Base-by-base conservation (phyloP, 805 yeast genomes). In the Kuraishia molischiana region DNA sequence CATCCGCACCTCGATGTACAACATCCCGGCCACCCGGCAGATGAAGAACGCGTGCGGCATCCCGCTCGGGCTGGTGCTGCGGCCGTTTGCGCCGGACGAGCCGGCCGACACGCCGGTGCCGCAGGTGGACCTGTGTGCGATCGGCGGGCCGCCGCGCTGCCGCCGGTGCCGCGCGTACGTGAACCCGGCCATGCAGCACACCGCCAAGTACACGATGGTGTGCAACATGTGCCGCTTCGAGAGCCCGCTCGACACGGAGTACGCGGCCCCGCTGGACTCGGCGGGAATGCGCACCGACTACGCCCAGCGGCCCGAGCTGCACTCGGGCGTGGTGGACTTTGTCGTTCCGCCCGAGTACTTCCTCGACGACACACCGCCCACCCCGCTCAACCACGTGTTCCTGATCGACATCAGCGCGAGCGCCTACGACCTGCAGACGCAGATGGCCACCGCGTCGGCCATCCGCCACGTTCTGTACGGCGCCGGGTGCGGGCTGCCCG, bases 201-300 rank as follows among this genome's bases (percentile, higher is more conserved):
- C 74, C 4, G 70, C 69, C 38, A 78, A 79, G 20, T 72, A 77
- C 32, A 64, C 61, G 40, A 83, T 85, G 58, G 66, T 74, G 10
- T 92, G 98, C 66, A 90, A 90, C 58, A 72, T 92, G 51, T 92
- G 98, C 61, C 77, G 77, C 43, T 83, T 82, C 47, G 72, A 85
- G 38, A 82, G 80, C 51, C 62, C 66, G 4, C 74, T 82, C 13
- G 85, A 95, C 0, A 54, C 56, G 8, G 87, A 79, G 28, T 87
- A 86, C 50, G 62, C 62, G 39, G 66, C 83, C 26, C 75, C 80
- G 24, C 55, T 81, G 5, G 86, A 79, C 48, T 61, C 67, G 3
- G 64, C 70, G 19, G 82, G 80, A 18, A 66, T 72, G 37, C 67
- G 95, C 47, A 57, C 72, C 8, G 95, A 85, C 58, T 66, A 72